Conservation (phyloP, 1,284 basidiomycete genomes). For the Sanghuangporus baumii region DNA sequence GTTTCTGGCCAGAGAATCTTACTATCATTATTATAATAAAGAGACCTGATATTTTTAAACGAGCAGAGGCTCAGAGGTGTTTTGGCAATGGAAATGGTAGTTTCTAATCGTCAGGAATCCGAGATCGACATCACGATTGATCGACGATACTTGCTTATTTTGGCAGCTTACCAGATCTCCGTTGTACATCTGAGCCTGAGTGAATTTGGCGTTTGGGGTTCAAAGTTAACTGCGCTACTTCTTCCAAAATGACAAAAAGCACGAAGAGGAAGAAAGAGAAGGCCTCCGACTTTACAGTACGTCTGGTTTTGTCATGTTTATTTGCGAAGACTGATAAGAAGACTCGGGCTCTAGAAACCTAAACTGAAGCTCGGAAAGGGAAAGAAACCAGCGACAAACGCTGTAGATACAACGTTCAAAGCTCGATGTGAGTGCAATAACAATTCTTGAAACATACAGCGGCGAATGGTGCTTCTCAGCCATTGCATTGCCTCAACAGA, state of each 20-base stretch:
- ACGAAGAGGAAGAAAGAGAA: conserved; percentile 84
- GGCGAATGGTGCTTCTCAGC: conserved; percentile 41
- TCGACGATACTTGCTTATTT: background rate
- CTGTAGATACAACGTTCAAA: conserved; percentile 94
- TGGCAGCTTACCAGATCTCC: background rate
- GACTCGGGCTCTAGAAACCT: conserved; percentile 64
- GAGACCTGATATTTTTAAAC: too few species aligned
- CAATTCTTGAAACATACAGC: conserved; percentile 13
- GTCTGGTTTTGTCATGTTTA: conserved; percentile 19
- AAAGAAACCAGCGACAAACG: conserved; percentile 79
- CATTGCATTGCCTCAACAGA: conserved; percentile 86
- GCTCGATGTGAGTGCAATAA: conserved; percentile 62
- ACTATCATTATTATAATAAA: too few species aligned
- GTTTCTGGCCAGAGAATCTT: too few species aligned
- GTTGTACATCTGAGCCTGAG: too few species aligned
- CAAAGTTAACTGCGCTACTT: background rate
- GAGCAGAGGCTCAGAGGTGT: too few species aligned
- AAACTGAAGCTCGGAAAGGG: conserved; percentile 96
- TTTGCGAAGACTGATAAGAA: conserved; percentile 12
- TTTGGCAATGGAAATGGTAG: too few species aligned
- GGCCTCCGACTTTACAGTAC: conserved; percentile 81
- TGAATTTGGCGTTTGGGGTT: background rate
- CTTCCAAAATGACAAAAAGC: conserved; percentile 72
- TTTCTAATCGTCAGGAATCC: too few species aligned
- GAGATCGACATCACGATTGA: too few species aligned